Percentiles rank a stretch among this genome's conserved stretches.
phyloP scores from a whole-genome alignment of 805 yeast species.

The Candida maltosa region DNA sequence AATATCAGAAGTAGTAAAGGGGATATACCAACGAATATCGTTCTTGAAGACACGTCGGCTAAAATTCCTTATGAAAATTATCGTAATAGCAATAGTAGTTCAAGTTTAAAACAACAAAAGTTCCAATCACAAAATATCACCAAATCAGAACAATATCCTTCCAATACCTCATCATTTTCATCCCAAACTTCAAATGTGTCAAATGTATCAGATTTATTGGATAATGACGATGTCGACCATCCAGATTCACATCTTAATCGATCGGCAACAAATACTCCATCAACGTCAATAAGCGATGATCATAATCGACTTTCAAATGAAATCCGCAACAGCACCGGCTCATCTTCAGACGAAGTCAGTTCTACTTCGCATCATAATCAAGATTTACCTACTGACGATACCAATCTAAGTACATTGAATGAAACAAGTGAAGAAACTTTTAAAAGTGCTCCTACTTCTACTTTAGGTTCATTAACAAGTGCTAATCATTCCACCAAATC shows the following conservation, averaged over 20 bases:
- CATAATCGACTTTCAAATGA: not conserved
- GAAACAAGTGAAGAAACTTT: constrained; percentile 7
- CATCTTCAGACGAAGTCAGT: constrained; percentile 2
- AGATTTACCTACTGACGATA: constrained; percentile 4
- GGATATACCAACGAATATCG: constrained; percentile 13
- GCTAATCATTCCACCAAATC: not conserved
- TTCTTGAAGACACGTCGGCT: not conserved
- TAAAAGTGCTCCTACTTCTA: not conserved
- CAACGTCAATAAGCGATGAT: constrained; percentile 7
- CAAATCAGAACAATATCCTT: not conserved
- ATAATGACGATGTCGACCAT: constrained; percentile 8
- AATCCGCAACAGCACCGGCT: not conserved
- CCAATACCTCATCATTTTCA: constrained; percentile 2
- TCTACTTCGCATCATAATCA: not conserved
- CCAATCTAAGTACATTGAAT: constrained; percentile 5
- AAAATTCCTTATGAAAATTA: constrained; percentile 1
- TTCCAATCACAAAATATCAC: constrained; percentile 8
- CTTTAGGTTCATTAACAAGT: not conserved
- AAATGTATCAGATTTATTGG: constrained; percentile 6
- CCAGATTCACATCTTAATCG: not conserved
- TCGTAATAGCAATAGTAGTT: constrained; percentile 3
- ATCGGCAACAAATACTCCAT: constrained; percentile 5
- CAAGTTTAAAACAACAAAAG: constrained; percentile 2
- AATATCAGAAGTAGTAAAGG: constrained; percentile 10
- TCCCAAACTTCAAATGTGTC: constrained; percentile 5